phyloP scores from a whole-genome alignment of 257 asterid genomes.

The Scutellaria minor region DNA sequence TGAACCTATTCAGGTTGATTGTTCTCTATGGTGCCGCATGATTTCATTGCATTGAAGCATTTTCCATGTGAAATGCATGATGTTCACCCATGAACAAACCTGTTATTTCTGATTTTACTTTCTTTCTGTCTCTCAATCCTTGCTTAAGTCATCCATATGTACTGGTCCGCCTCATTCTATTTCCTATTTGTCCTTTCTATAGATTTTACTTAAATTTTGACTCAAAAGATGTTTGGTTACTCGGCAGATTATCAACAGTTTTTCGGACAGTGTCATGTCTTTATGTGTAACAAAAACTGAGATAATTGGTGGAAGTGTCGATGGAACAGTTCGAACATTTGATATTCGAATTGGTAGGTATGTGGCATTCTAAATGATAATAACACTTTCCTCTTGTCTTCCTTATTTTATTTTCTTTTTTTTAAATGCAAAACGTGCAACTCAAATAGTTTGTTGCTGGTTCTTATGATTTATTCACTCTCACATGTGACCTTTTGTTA shows the following conservation, averaged over 20 bases:
- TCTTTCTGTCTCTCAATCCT: neutral
- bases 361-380: constrained; percentile 42
- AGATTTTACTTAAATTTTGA: constrained; percentile 5
- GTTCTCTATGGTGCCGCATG: constrained; percentile 1
- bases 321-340: constrained; percentile 95
- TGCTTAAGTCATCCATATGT: constrained; percentile 2
- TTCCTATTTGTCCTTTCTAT: neutral
- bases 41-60: neutral
- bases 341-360: constrained; percentile 97
- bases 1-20: constrained; percentile 84
- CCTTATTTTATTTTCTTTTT: neutral
- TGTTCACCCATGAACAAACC: neutral
- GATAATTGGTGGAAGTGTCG: constrained; percentile 97
- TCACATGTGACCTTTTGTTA: constrained; percentile 34
- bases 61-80: constrained; percentile 9
- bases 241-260: constrained; percentile 79
- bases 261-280: constrained; percentile 91
- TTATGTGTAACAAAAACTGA: constrained; percentile 82
- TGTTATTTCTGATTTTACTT: constrained; percentile 12
- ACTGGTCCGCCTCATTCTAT: neutral
- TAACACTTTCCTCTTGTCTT: constrained; percentile 4
- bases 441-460: constrained; percentile 22
- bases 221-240: constrained; percentile 12
- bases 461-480: constrained; percentile 23
- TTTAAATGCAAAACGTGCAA: neutral